These are phyloP conservation scores for Scheffersomyces stipitis DNA, from an alignment of 805 yeast species.

Conservation along the genomic window DNA sequence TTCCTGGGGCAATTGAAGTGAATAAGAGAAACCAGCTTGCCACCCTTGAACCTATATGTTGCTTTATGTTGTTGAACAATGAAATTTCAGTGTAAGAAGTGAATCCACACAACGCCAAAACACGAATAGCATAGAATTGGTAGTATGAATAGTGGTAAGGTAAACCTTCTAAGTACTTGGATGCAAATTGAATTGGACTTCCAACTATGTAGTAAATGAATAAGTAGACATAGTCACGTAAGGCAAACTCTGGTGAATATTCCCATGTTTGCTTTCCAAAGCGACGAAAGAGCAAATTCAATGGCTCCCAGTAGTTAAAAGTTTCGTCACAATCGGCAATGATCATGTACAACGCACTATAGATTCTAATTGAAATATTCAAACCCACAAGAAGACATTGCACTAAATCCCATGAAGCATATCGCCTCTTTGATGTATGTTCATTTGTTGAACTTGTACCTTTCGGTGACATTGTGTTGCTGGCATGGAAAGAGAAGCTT, in stretches of 20 bases:
- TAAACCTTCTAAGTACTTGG: constrained; percentile 6
- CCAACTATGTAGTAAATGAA: constrained; percentile 44
- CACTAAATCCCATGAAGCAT: too few relatives aligned
- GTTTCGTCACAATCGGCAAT: constrained; percentile 92
- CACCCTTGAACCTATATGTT: constrained; percentile 32
- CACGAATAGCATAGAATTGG: constrained; percentile 56
- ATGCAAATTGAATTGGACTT: constrained; percentile 16
- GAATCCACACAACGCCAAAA: constrained; percentile 35
- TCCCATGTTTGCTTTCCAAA: constrained; percentile 98
- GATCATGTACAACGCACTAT: constrained; percentile 56
- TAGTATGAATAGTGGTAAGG: constrained; percentile 19
- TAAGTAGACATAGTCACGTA: constrained; percentile 81
- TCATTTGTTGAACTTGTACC: too few relatives aligned
- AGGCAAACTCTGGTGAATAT: constrained; percentile 85
- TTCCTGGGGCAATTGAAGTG: constrained; percentile 68
- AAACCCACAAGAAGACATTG: constrained; percentile 8
- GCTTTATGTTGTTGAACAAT: constrained; percentile 43
- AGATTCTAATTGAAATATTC: constrained; percentile 21
- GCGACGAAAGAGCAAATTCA: constrained; percentile 71
- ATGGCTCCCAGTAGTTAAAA: constrained; percentile 93
- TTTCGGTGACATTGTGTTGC: too few relatives aligned
- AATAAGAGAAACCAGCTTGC: constrained; percentile 66
- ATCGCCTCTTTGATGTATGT: too few relatives aligned
- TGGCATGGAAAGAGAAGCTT: too few relatives aligned
- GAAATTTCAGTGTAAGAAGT: constrained; percentile 52